Evolutionary conservation across 1,139 yeast species (phyloP).

Genomic region (Trichomonascaceae sp.): DNA sequence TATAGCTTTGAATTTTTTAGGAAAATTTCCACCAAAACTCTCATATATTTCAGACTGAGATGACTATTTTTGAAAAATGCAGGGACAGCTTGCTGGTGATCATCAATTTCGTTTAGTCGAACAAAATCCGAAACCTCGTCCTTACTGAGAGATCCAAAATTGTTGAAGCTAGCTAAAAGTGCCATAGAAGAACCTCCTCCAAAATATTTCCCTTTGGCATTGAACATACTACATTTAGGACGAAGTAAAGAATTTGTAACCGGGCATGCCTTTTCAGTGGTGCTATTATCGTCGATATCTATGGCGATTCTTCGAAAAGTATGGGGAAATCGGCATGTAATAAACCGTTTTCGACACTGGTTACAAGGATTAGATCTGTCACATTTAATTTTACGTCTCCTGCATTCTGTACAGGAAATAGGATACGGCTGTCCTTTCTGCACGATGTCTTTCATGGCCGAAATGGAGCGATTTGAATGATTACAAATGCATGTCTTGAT

Average conservation of each 20-base stretch:
- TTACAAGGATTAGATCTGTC: background rate
- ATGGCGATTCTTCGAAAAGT: constrained; percentile 5
- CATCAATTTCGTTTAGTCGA: background rate
- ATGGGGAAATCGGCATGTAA: constrained; percentile 3
- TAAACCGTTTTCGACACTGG: background rate
- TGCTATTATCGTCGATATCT: background rate
- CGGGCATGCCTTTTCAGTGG: background rate
- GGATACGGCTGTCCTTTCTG: background rate
- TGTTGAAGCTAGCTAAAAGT: background rate
- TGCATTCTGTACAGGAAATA: background rate
- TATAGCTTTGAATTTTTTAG: background rate
- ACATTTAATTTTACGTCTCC: background rate
- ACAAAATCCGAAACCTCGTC: background rate
- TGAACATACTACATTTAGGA: background rate
- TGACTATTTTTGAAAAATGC: background rate
- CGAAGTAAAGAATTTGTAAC: background rate
- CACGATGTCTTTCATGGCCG: background rate
- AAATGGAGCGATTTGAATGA: background rate
- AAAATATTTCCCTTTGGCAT: constrained; percentile 1
- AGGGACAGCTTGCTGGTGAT: background rate
- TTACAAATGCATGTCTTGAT: background rate
- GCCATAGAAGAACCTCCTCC: constrained; percentile 6
- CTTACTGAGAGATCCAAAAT: background rate
- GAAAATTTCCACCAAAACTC: background rate
- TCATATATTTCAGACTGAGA: background rate